A percentile compares a stretch with the other conserved stretches of the same genome.
These are phyloP conservation scores for Tricholoma flavovirens DNA, from an alignment of 768 basidiomycete genomes.

Conservation along the genomic window DNA sequence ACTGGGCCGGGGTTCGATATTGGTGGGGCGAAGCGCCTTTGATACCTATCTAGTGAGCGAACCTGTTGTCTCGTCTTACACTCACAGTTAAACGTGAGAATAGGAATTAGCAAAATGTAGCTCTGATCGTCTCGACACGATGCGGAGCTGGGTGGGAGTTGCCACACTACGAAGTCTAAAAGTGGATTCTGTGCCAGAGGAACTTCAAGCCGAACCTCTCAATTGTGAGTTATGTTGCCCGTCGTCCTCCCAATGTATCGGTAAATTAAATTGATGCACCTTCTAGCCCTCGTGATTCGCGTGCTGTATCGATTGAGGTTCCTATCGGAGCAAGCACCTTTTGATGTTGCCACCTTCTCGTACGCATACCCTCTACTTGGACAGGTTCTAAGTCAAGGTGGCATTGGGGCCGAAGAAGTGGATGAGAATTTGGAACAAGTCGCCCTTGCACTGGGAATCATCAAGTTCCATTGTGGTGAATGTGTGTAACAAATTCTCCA, in stretches of 20 bases:
- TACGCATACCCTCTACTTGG: conserved; percentile 73
- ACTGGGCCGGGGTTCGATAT: conserved; percentile 48
- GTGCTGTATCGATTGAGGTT: conserved; percentile 81
- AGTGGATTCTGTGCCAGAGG: conserved; percentile 61
- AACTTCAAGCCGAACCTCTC: conserved; percentile 66
- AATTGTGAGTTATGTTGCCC: conserved; percentile 39
- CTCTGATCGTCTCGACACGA: conserved; percentile 66
- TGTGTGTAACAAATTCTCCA: conserved; percentile 41
- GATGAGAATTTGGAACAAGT: conserved; percentile 79
- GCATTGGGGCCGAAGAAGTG: conserved; percentile 56
- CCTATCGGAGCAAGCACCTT: conserved; percentile 73
- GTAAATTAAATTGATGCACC: conserved; percentile 1
- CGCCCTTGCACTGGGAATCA: conserved; percentile 61
- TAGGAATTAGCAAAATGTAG: conserved; percentile 68
- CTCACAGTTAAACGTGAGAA: conserved; percentile 1
- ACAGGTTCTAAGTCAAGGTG: conserved; percentile 63
- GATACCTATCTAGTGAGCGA: conserved; percentile 71
- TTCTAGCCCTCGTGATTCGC: conserved; percentile 68
- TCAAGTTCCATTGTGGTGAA: conserved; percentile 67
- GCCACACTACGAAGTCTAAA: conserved; percentile 76
- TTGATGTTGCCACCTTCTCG: conserved; percentile 83
- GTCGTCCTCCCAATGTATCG: neutral
- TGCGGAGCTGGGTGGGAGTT: conserved; percentile 71
- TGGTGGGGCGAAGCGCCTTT: conserved; percentile 63
- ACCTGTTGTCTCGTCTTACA: neutral